Evolutionary conservation across 306 rosid genomes (phyloP).

Genomic region (Rosa rugosa): DNA sequence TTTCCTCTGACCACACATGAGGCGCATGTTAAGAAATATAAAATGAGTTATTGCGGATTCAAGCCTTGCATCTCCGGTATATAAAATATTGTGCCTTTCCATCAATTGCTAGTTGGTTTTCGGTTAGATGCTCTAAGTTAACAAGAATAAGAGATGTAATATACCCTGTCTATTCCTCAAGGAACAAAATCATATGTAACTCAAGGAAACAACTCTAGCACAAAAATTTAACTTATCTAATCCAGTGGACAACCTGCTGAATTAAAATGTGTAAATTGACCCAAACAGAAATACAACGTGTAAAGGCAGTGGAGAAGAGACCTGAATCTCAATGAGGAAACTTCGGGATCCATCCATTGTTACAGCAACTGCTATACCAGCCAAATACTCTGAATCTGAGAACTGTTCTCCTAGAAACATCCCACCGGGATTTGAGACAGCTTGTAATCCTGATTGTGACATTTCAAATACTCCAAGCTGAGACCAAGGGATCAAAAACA

Average conservation of each 20-base stretch:
- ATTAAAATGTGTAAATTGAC: background rate
- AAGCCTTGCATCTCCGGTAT: background rate
- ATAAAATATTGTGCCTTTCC: background rate
- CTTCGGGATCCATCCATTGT: slow-evolving; percentile 90
- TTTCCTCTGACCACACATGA: background rate
- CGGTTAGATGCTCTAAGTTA: background rate
- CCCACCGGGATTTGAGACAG: slow-evolving; percentile 70
- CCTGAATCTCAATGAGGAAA: slow-evolving; percentile 94
- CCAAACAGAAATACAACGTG: background rate
- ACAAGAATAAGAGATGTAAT: background rate
- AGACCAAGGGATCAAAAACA: slow-evolving; percentile 15
- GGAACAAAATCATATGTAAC: background rate
- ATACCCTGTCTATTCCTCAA: background rate
- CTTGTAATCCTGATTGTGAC: slow-evolving; percentile 69
- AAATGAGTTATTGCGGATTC: background rate
- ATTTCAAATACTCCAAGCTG: slow-evolving; percentile 98
- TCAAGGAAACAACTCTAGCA: background rate
- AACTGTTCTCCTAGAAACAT: slow-evolving; percentile 75
- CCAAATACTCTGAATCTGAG: slow-evolving; percentile 62
- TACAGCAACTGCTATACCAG: slow-evolving; percentile 85
- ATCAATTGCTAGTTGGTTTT: background rate
- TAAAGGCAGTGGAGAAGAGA: slow-evolving; percentile 21
- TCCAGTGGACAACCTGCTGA: background rate
- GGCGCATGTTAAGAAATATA: background rate
- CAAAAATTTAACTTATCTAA: background rate